Percentiles rank a stretch among this genome's conserved stretches.
Evolutionary conservation across 495 filamentous ascomycete species (phyloP).

Genomic region (Aspergillus coremiiformis): DNA sequence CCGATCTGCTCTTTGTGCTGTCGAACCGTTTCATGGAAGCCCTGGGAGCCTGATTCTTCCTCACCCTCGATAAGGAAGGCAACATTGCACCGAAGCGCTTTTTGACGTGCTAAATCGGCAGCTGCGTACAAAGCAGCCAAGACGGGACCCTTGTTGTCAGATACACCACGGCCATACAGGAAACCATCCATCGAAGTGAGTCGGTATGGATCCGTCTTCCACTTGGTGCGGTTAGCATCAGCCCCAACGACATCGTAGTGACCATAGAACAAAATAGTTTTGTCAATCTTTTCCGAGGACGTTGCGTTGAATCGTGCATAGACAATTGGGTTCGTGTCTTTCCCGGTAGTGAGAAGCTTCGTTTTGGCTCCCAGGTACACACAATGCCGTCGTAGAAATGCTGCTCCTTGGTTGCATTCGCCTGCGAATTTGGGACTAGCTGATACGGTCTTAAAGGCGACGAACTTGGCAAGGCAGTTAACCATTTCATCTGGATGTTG

Average conservation of each 20-base stretch:
- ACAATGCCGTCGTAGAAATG: conserved; percentile 80
- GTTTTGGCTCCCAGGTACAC: conserved; percentile 85
- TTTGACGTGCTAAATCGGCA: conserved; percentile 71
- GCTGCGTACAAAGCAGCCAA: conserved; percentile 89
- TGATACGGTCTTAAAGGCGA: conserved; percentile 86
- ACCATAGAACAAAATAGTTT: conserved; percentile 91
- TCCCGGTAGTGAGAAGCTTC: conserved; percentile 69
- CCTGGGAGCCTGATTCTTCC: conserved; percentile 87
- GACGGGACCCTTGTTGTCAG: conserved; percentile 95
- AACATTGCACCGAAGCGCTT: conserved; percentile 74
- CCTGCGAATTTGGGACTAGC: conserved; percentile 73
- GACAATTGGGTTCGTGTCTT: conserved; percentile 78
- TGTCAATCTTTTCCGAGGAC: conserved; percentile 51
- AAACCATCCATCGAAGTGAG: conserved; percentile 84
- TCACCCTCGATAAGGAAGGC: conserved; percentile 94
- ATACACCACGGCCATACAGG: conserved; percentile 91
- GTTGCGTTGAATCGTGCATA: conserved; percentile 75
- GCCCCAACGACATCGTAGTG: conserved; percentile 99
- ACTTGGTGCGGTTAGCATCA: conserved; percentile 65
- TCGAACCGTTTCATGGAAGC: conserved; percentile 73
- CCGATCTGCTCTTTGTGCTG: conserved; percentile 79
- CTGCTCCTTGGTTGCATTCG: conserved; percentile 88
- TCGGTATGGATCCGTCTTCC: conserved; percentile 81
- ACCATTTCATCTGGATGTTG: conserved; percentile 62
- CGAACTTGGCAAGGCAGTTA: conserved; percentile 71